phyloP scores from a whole-genome alignment of 139 green algal species.

The Zygnema circumcarinatum region DNA sequence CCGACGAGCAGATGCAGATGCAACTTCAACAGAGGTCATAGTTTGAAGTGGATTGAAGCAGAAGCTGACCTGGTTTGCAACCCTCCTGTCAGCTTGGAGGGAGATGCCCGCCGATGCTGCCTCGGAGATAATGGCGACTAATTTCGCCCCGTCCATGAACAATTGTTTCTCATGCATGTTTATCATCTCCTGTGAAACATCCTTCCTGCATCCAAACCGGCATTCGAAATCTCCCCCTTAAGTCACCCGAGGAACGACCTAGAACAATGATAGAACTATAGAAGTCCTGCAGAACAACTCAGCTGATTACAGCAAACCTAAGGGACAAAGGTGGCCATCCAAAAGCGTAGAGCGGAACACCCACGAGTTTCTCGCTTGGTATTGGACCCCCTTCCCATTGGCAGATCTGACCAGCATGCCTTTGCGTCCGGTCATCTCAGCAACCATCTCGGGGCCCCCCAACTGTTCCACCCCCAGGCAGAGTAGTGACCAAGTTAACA shows the following conservation, averaged over 20 bases:
- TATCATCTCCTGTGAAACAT: slow-evolving; percentile 63
- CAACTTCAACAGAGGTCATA: no score
- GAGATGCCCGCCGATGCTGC: slow-evolving; percentile 84
- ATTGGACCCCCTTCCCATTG: slow-evolving; percentile 48
- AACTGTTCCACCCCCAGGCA: slow-evolving; percentile 41
- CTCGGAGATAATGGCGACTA: slow-evolving; percentile 91
- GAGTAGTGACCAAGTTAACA: background rate
- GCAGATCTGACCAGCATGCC: slow-evolving; percentile 53
- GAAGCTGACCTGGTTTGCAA: slow-evolving; percentile 33
- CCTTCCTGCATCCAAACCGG: slow-evolving; percentile 30
- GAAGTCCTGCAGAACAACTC: no score
- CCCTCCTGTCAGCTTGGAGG: slow-evolving; percentile 74
- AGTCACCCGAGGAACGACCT: no score
- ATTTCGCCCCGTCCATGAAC: slow-evolving; percentile 86
- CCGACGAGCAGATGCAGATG: no score
- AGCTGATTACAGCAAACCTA: background rate
- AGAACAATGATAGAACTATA: no score
- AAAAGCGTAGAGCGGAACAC: no score
- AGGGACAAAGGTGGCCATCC: no score
- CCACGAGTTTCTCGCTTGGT: slow-evolving; percentile 48
- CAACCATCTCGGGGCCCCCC: slow-evolving; percentile 61
- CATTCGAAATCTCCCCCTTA: slow-evolving; percentile 5
- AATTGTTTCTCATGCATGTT: slow-evolving; percentile 80
- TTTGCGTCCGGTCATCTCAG: slow-evolving; percentile 65
- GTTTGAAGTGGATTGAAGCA: no score